These are phyloP conservation scores for Salix udensis DNA, from an alignment of 345 rosid genomes.

Conservation along the genomic window DNA sequence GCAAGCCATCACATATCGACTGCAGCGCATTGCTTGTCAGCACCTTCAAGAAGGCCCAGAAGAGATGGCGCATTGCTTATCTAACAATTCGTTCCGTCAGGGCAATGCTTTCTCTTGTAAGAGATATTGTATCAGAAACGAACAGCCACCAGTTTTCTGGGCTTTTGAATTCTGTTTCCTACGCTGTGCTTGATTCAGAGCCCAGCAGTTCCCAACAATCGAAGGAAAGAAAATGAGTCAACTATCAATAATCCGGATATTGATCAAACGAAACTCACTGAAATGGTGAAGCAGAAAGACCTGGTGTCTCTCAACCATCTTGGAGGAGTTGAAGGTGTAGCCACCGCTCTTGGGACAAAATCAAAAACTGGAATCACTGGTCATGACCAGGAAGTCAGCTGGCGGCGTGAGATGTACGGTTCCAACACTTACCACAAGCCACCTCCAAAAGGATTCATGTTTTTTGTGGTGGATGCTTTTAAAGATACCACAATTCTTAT, in stretches of 20 bases:
- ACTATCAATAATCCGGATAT: constrained; percentile 23
- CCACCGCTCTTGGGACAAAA: constrained; percentile 48
- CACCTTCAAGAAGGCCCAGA: constrained; percentile 47
- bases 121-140: constrained; percentile 26
- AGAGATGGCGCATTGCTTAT: constrained; percentile 64
- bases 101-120: constrained; percentile 52
- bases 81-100: constrained; percentile 48
- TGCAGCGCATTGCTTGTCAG: constrained; percentile 30
- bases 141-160: constrained; percentile 19
- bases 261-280: constrained; percentile 31
- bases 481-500: constrained; percentile 53
- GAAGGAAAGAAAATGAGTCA: constrained; percentile 18
- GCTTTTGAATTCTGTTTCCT: constrained; percentile 21
- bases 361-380: constrained; percentile 42
- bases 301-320: constrained; percentile 26
- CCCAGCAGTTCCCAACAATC: constrained; percentile 20
- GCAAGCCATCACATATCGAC: constrained; percentile 23
- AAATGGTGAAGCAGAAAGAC: constrained; percentile 44
- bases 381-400: constrained; percentile 32
- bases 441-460: constrained; percentile 54
- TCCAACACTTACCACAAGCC: constrained; percentile 57
- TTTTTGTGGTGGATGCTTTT: constrained; percentile 53
- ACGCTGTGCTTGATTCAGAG: constrained; percentile 29
- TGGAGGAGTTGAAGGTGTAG: constrained; percentile 54
- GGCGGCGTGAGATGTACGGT: constrained; percentile 44